Evolutionary conservation across 2,329 filamentous ascomycete species (phyloP), one percentile per base, ranked within the genome.

Genomic region (Colletotrichum zoysiae): DNA sequence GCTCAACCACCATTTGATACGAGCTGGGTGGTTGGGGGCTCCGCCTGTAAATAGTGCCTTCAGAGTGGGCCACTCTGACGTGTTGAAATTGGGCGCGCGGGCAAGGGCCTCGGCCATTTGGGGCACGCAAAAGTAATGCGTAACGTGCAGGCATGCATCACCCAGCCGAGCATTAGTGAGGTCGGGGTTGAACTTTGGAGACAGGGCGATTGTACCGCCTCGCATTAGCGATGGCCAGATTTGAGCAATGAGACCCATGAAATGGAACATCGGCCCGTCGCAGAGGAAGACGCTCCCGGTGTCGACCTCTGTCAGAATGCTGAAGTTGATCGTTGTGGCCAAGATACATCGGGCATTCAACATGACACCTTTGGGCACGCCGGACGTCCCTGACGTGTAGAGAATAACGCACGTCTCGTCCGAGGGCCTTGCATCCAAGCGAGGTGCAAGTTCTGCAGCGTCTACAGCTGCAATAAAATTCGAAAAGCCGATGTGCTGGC

Each of bases 201-300:
- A 72, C 5, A 72, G 59, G 14, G 70, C 8, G 9, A 69, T 20
- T 1, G 65, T 65, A 20, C 70, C 70, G 20, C 70, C 70, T 30
- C 59, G 59, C 59, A 65, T 70, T 3, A 72, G 14, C 8, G 59
- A 23, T 4, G 70, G 59, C 65, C 59, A 69, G 12, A 70, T 50
- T 48, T 72, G 70, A 18, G 66, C 40, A 26, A 72, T 44, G 40
- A 72, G 70, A 9, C 70, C 70, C 70, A 72, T 72, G 48, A 72
- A 56, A 14, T 72, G 65, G 53, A 72, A 72, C 70, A 72, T 72
- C 16, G 70, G 70, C 7, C 70, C 70, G 33, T 72, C 70, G 40
- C 70, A 72, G 38, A 72, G 66, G n/a, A 70, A 72, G n/a, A 70
- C 60, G 33, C 53, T 70, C 3, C 40, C 59, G 26, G 70, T 61